A percentile compares a stretch with the other conserved stretches of the same genome.
Evolutionary conservation across 768 basidiomycete genomes (phyloP).

Genomic region (Hericium alpestre): DNA sequence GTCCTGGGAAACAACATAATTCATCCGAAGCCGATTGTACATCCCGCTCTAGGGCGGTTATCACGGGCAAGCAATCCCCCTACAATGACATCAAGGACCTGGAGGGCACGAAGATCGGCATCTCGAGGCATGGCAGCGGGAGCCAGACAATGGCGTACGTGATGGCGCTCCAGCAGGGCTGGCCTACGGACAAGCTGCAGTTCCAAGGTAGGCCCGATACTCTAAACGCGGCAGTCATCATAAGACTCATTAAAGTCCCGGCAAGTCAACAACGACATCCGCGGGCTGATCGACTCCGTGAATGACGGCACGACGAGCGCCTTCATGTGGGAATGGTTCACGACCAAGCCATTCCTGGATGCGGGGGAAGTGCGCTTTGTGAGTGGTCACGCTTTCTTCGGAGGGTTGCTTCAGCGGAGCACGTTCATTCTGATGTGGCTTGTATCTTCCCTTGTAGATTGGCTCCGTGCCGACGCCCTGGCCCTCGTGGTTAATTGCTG

Average conservation of each 20-base stretch:
- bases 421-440: neutral
- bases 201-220: conserved; percentile 51
- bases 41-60: conserved; percentile 63
- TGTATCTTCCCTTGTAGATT: conserved; percentile 36
- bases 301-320: conserved; percentile 82
- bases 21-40: too few species aligned
- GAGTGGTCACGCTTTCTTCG: conserved; percentile 22
- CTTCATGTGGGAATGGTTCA: conserved; percentile 96
- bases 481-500: conserved; percentile 95
- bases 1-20: conserved; percentile 5
- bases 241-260: neutral
- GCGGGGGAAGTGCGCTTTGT: conserved; percentile 76
- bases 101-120: conserved; percentile 74
- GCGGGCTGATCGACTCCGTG: conserved; percentile 72
- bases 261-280: conserved; percentile 72
- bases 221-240: neutral
- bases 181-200: conserved; percentile 51
- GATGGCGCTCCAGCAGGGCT: conserved; percentile 82
- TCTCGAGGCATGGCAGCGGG: conserved; percentile 82
- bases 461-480: conserved; percentile 86
- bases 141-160: conserved; percentile 95
- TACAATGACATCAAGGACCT: conserved; percentile 68
- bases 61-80: conserved; percentile 65
- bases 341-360: conserved; percentile 72
- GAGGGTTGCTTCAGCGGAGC: neutral